Evolutionary conservation across 192 early-diverging fungal genomes (phyloP).

Genomic region (Jimgerdemannia lactiflua): DNA sequence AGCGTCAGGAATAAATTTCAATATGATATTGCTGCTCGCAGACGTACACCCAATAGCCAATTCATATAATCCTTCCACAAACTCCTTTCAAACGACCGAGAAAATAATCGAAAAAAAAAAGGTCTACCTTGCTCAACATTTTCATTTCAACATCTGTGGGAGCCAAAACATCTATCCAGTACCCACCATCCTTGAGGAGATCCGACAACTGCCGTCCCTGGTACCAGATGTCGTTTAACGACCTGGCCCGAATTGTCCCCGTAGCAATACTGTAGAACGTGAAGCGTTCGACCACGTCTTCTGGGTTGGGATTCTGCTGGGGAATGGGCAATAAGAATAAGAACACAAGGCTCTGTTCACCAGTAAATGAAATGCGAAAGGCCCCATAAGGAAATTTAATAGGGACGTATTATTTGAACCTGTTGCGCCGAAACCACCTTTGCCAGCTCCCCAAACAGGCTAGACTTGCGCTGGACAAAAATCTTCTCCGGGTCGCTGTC

Average conservation of each 20-base stretch:
- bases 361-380: too few species aligned
- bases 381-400: too few species aligned
- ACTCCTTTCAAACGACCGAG: constrained; percentile 3
- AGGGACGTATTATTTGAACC: neutral
- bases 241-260: neutral
- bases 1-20: neutral
- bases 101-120: neutral
- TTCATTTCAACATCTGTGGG: constrained; percentile 62
- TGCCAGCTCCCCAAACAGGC: neutral
- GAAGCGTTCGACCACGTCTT: neutral
- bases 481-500: neutral
- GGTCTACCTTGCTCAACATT: constrained; percentile 47
- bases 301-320: neutral
- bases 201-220: neutral
- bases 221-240: neutral
- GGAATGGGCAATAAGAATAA: too few species aligned
- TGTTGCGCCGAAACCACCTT: neutral
- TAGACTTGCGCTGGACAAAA: neutral
- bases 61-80: neutral
- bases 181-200: neutral
- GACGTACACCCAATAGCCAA: neutral
- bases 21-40: neutral
- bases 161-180: constrained; percentile 65
- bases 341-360: too few species aligned
- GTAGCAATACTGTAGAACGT: neutral